These are phyloP conservation scores for Botrytis fabae DNA, from an alignment of 2,329 filamentous ascomycete species.

Conservation along the genomic window DNA sequence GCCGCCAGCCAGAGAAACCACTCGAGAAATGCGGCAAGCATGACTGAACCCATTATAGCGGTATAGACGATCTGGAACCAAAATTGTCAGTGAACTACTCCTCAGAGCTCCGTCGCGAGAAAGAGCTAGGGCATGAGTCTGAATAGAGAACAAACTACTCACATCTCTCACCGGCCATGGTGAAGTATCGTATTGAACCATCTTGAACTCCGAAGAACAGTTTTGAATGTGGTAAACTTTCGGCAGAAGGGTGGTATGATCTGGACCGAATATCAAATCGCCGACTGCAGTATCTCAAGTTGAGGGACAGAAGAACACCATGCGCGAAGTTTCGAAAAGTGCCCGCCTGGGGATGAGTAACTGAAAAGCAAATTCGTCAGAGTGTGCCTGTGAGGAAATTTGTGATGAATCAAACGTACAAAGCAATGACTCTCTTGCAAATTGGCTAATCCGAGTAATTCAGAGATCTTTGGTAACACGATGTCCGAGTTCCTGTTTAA, in stretches of 20 bases:
- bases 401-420: slow-evolving; percentile 16
- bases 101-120: background rate
- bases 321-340: slow-evolving; percentile 29
- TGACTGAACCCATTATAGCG: slow-evolving; percentile 74
- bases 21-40: slow-evolving; percentile 83
- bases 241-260: background rate
- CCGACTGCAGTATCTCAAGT: slow-evolving; percentile 9
- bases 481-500: slow-evolving; percentile 8
- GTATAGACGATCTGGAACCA: slow-evolving; percentile 75
- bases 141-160: slow-evolving; percentile 31
- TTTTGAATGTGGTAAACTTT: background rate
- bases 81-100: slow-evolving; percentile 23
- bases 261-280: slow-evolving; percentile 13
- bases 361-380: slow-evolving; percentile 27
- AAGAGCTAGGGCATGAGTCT: slow-evolving; percentile 7
- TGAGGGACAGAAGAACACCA: slow-evolving; percentile 19
- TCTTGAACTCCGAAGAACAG: slow-evolving; percentile 34
- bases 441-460: slow-evolving; percentile 4
- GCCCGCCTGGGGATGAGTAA: slow-evolving; percentile 26
- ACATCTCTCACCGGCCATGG: slow-evolving; percentile 56
- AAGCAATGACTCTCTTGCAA: slow-evolving; percentile 13
- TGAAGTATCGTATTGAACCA: slow-evolving; percentile 45
- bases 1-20: slow-evolving; percentile 96
- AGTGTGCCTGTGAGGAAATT: slow-evolving; percentile 7
- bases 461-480: background rate